Base-by-base conservation (phyloP, 192 early-diverging fungal species). In the Entomortierella chlamydospora region DNA sequence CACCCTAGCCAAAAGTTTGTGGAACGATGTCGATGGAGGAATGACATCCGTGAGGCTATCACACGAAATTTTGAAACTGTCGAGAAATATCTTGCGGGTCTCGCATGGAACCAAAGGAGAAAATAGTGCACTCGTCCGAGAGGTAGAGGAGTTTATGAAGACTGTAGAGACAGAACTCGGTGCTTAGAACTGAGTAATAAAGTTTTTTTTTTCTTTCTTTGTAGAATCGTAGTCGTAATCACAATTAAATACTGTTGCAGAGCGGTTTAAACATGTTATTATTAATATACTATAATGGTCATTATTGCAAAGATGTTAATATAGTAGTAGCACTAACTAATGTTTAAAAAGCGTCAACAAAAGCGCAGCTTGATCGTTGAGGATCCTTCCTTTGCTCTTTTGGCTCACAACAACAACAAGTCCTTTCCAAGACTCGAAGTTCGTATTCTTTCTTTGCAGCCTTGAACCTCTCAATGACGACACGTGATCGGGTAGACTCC, bases 1-100 rank as follows among this genome's bases (percentile, higher is more conserved):
- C 42, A 82, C 81, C 25, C 49, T 83, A 39, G 86, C 70, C 30
- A 87, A 87, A 29, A 73, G 83, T 74, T 54, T 80, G 10, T 85
- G 84, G 86, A 87, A 87, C 42, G 81, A 82, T 70, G 43, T 68
- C 17, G 63, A 63, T 25, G 68, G 58, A 17, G 79, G 73, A 0
- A 30, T 79, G 63, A 66, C 68, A 11, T 79, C 76, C 26, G 76
- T 79, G 37, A 33, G 67, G 33, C 31, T 70, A 28, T 70, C 76
- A 10, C 67, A 79, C 28, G 76, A 79, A 33, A 60, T 70, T 25
- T 28, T 79, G 51, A 59, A 34, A 49, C 25, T 79, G 57, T 15
- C 68, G 2, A 42, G 10, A 6, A 63, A 63, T 41, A 79, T 79
- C 26, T 34, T 79, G 45, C 29, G 8, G 18, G 68, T 79, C 17